A percentile compares a stretch with the other conserved stretches of the same genome.
phyloP scores from a whole-genome alignment of 345 rosid genomes.

The Salix koriyanagi region DNA sequence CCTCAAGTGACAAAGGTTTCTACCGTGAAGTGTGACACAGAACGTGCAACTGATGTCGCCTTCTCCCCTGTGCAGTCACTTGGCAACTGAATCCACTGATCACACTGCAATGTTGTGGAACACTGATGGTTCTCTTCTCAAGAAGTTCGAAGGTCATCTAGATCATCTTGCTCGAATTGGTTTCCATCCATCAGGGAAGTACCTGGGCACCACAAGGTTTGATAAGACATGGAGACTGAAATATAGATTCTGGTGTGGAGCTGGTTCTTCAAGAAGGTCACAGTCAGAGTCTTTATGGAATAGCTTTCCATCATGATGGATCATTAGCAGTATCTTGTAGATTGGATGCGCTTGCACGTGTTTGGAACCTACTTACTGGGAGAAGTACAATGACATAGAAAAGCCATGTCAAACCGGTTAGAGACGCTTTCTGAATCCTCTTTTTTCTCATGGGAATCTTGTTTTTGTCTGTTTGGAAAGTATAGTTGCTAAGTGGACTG shows the following conservation, averaged over 20 bases:
- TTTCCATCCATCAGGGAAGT: slow-evolving; percentile 94
- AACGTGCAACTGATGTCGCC: slow-evolving; percentile 85
- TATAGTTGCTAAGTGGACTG: slow-evolving; percentile 1
- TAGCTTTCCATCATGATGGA: slow-evolving; percentile 92
- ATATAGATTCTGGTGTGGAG: slow-evolving; percentile 71
- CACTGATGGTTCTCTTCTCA: slow-evolving; percentile 70
- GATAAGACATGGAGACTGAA: slow-evolving; percentile 99
- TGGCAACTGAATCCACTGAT: slow-evolving; percentile 98
- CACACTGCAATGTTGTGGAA: slow-evolving; percentile 90
- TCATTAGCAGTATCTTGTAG: slow-evolving; percentile 91
- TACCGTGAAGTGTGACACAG: slow-evolving; percentile 77
- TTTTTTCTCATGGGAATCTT: not conserved
- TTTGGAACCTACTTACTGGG: slow-evolving; percentile 98
- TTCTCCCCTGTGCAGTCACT: slow-evolving; percentile 67
- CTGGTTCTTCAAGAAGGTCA: slow-evolving; percentile 97
- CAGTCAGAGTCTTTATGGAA: slow-evolving; percentile 82
- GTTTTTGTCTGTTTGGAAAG: not conserved
- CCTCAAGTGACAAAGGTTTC: slow-evolving; percentile 57
- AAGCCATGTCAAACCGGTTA: slow-evolving; percentile 92
- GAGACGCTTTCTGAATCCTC: slow-evolving; percentile 19
- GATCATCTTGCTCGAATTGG: slow-evolving; percentile 89
- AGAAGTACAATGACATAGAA: slow-evolving; percentile 80
- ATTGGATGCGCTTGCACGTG: slow-evolving; percentile 81
- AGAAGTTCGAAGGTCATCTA: slow-evolving; percentile 78
- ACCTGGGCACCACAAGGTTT: slow-evolving; percentile 86